A percentile compares a stretch with the other conserved stretches of the same genome.
Evolutionary conservation across 148 eudicot genomes (phyloP).

Genomic region (Oxyria digyna): DNA sequence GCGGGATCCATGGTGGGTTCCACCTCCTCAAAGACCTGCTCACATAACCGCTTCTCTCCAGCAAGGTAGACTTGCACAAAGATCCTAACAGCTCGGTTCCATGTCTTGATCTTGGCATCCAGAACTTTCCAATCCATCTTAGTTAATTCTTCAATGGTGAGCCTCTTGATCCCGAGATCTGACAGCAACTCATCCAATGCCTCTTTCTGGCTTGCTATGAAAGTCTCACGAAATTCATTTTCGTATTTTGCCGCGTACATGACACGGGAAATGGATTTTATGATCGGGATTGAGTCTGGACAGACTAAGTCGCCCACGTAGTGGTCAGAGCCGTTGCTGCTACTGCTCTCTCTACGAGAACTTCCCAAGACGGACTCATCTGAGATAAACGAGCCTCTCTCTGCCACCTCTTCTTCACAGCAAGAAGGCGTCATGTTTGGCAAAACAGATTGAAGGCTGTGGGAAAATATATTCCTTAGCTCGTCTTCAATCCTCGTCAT

Average conservation of each 20-base stretch:
- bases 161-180: conserved; percentile 54
- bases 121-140: conserved; percentile 73
- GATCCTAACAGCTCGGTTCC: conserved; percentile 61
- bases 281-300: conserved; percentile 47
- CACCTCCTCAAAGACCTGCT: conserved; percentile 57
- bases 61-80: conserved; percentile 70
- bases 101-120: conserved; percentile 61
- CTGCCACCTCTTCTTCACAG: conserved; percentile 39
- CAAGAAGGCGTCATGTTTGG: conserved; percentile 47
- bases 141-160: conserved; percentile 68
- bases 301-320: conserved; percentile 43
- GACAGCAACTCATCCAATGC: conserved; percentile 56
- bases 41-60: conserved; percentile 53
- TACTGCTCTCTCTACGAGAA: conserved; percentile 32
- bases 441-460: conserved; percentile 52
- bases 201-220: conserved; percentile 48
- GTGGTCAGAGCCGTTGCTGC: conserved; percentile 23
- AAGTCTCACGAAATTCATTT: conserved; percentile 60
- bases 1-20: neutral
- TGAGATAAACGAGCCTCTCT: conserved; percentile 36
- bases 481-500: conserved; percentile 78
- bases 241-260: conserved; percentile 62
- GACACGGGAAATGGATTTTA: conserved; percentile 50
- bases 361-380: conserved; percentile 13
- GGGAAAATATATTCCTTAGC: conserved; percentile 53